A percentile compares a stretch with the other conserved stretches of the same genome.
These are phyloP conservation scores for Sclerotinia sclerotiorum DNA, from an alignment of 2,329 filamentous ascomycete species.

Conservation along the genomic window DNA sequence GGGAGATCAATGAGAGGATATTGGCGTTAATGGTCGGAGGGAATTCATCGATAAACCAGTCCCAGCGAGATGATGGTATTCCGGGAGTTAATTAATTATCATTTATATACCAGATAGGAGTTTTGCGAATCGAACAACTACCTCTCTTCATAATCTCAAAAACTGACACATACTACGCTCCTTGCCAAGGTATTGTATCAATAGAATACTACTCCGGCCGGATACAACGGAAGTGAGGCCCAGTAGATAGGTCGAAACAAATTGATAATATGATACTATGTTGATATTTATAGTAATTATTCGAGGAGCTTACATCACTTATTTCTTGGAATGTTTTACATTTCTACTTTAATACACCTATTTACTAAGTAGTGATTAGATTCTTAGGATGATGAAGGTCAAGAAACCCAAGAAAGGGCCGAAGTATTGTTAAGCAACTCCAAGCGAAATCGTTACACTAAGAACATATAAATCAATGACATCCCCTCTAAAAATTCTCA, in stretches of 20 bases:
- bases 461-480: constrained; percentile 12
- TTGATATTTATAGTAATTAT: neutral
- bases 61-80: neutral
- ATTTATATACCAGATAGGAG: constrained; percentile 7
- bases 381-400: constrained; percentile 6
- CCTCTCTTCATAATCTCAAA: neutral
- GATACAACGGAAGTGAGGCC: neutral
- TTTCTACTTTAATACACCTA: neutral
- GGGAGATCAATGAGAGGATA: neutral
- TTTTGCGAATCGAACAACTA: neutral
- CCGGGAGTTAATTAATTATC: neutral
- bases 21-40: neutral
- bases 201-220: too few relatives aligned
- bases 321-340: neutral
- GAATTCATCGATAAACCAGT: neutral
- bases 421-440: neutral
- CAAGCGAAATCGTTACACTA: constrained; percentile 4
- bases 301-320: neutral
- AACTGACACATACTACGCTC: neutral
- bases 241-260: neutral
- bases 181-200: neutral
- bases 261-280: neutral
- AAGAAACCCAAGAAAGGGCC: neutral
- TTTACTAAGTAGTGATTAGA: neutral
- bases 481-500: neutral